Conservation (phyloP, 2,329 filamentous ascomycete genomes). For the Clathrospora elynae region DNA sequence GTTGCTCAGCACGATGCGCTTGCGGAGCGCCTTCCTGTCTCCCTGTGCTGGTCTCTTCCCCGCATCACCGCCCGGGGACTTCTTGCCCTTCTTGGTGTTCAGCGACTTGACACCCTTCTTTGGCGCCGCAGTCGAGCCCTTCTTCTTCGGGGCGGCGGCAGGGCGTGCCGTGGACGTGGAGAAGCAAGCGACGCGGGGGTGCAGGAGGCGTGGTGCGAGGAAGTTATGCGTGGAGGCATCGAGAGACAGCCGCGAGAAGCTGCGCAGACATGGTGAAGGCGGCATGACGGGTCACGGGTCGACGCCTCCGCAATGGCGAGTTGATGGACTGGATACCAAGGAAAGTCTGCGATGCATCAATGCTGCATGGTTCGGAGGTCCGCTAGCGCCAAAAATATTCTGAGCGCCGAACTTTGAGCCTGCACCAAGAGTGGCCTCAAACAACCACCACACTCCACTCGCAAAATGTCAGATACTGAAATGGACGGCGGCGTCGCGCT, state of each 20-base stretch:
- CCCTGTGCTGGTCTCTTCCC: slow-evolving; percentile 67
- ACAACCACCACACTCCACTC: neutral
- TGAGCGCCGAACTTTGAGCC: slow-evolving; percentile 6
- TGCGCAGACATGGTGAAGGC: slow-evolving; percentile 40
- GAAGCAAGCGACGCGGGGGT: slow-evolving; percentile 39
- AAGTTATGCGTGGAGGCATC: slow-evolving; percentile 30
- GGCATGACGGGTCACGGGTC: slow-evolving; percentile 37
- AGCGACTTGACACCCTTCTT: slow-evolving; percentile 49
- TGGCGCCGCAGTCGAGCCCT: slow-evolving; percentile 33
- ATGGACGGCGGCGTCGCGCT: slow-evolving; percentile 41
- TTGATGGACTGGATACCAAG: slow-evolving; percentile 21
- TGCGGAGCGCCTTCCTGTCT: slow-evolving; percentile 85
- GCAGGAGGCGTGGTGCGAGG: slow-evolving; percentile 33
- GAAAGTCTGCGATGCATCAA: slow-evolving; percentile 20
- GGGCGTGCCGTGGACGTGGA: slow-evolving; percentile 42
- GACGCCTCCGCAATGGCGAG: slow-evolving; percentile 34
- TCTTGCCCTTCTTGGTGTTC: slow-evolving; percentile 51
- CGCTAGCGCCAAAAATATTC: slow-evolving; percentile 29
- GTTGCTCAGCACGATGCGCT: slow-evolving; percentile 90
- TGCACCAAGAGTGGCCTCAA: slow-evolving; percentile 4
- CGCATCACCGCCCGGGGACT: slow-evolving; percentile 47
- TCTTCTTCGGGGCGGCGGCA: slow-evolving; percentile 37
- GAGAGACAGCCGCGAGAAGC: slow-evolving; percentile 40
- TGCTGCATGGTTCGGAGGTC: slow-evolving; percentile 39
- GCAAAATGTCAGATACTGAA: slow-evolving; percentile 34